A percentile compares a stretch with the other conserved stretches of the same genome.
Evolutionary conservation across 2,329 filamentous ascomycete genomes (phyloP).

Genomic region (Colletotrichum destructivum): DNA sequence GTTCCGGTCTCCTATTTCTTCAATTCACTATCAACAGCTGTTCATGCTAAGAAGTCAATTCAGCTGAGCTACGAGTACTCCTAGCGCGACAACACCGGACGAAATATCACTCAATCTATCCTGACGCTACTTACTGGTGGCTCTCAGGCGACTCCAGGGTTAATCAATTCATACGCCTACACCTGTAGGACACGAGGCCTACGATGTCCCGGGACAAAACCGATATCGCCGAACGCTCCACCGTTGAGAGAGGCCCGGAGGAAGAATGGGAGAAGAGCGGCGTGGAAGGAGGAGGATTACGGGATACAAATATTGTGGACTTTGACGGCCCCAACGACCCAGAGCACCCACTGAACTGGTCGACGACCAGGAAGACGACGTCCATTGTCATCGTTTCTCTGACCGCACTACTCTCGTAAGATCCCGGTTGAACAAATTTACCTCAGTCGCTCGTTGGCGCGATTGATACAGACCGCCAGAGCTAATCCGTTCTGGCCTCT

Average conservation of each 20-base stretch:
- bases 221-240: not conserved
- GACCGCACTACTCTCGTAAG: conserved; percentile 55
- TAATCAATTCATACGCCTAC: no score
- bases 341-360: conserved; percentile 71
- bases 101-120: no score
- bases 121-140: no score
- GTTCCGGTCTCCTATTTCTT: no score
- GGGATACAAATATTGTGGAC: conserved; percentile 54
- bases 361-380: conserved; percentile 68
- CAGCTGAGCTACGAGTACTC: no score
- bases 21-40: no score
- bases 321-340: conserved; percentile 69
- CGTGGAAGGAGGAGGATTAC: not conserved
- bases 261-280: not conserved
- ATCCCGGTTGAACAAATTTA: conserved; percentile 52
- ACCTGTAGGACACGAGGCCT: not conserved
- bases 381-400: conserved; percentile 62
- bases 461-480: not conserved
- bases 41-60: no score
- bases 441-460: not conserved
- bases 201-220: not conserved
- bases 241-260: not conserved
- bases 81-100: no score
- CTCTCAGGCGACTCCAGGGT: no score
- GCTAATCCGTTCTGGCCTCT: not conserved